Conservation (phyloP, 305 asterid species). For the Solanum aculeatissimum region DNA sequence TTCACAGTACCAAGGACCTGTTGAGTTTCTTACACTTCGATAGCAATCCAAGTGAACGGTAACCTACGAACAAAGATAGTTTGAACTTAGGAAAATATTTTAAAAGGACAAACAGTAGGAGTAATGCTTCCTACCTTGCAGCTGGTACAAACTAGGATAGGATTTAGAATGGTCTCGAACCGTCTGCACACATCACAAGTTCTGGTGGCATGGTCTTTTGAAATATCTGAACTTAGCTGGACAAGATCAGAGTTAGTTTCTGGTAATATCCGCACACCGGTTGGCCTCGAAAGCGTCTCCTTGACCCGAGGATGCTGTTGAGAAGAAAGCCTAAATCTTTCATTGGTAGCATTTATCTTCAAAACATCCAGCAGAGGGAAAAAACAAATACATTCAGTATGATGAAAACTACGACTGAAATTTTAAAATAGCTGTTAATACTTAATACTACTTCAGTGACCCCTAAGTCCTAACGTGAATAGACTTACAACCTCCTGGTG, state of each 20-base stretch:
- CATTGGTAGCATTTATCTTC: constrained; percentile 36
- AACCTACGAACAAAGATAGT: constrained; percentile 34
- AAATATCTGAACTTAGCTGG: constrained; percentile 37
- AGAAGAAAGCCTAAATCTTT: constrained; percentile 32
- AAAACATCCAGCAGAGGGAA: constrained; percentile 30
- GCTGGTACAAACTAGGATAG: constrained; percentile 74
- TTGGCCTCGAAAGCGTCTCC: constrained; percentile 53
- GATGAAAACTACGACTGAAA: neutral
- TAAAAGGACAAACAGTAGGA: neutral
- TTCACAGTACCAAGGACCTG: constrained; percentile 99
- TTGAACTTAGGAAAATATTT: neutral
- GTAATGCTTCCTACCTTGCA: constrained; percentile 65
- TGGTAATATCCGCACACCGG: constrained; percentile 32
- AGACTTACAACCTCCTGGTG: constrained; percentile 43
- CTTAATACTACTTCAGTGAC: neutral
- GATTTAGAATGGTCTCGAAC: constrained; percentile 67
- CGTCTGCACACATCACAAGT: constrained; percentile 85
- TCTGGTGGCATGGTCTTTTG: constrained; percentile 60
- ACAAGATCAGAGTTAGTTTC: constrained; percentile 40
- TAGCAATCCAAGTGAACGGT: constrained; percentile 97
- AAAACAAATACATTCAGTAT: neutral
- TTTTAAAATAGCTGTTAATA: neutral
- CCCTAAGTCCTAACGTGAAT: neutral
- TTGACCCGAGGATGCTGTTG: constrained; percentile 58
- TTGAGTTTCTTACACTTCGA: constrained; percentile 54